These are phyloP conservation scores for Colletotrichum theobromicola DNA, from an alignment of 2,329 filamentous ascomycete genomes.

Conservation along the genomic window DNA sequence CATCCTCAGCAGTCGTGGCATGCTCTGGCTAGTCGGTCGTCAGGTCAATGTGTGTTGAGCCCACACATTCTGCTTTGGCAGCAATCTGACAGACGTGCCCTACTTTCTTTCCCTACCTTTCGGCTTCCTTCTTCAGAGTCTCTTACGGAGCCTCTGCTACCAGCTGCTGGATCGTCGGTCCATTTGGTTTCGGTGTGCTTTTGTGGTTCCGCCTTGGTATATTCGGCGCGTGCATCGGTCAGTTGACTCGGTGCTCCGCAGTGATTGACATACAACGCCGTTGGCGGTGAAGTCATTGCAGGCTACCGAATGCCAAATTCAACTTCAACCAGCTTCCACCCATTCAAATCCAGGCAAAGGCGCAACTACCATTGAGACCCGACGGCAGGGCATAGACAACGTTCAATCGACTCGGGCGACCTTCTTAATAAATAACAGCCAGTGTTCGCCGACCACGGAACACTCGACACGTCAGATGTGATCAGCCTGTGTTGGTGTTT, in stretches of 20 bases:
- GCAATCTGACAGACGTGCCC: not conserved
- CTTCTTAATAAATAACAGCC: not conserved
- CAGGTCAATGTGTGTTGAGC: conserved; percentile 12
- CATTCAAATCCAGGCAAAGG: not conserved
- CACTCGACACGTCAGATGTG: conserved; percentile 16
- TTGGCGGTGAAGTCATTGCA: not conserved
- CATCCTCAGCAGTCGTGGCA: conserved; percentile 38
- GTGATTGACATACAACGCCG: not conserved
- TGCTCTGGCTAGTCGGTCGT: conserved; percentile 33
- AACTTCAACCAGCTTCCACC: not conserved
- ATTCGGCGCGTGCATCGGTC: not conserved
- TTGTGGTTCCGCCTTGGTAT: not conserved
- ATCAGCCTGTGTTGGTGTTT: conserved; percentile 1
- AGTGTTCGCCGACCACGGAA: not conserved
- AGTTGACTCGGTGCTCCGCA: not conserved
- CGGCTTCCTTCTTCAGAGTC: not conserved
- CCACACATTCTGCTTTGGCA: conserved; percentile 13
- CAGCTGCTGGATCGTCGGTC: not conserved
- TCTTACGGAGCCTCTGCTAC: not conserved
- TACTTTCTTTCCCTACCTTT: not conserved
- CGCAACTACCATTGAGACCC: not conserved
- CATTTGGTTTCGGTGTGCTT: not conserved
- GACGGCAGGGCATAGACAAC: not conserved
- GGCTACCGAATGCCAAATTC: not conserved
- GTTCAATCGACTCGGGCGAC: not conserved